Percentiles rank a stretch among this genome's conserved stretches.
phyloP scores from a whole-genome alignment of 1,284 basidiomycete species.

The Xanthoconium separans region DNA sequence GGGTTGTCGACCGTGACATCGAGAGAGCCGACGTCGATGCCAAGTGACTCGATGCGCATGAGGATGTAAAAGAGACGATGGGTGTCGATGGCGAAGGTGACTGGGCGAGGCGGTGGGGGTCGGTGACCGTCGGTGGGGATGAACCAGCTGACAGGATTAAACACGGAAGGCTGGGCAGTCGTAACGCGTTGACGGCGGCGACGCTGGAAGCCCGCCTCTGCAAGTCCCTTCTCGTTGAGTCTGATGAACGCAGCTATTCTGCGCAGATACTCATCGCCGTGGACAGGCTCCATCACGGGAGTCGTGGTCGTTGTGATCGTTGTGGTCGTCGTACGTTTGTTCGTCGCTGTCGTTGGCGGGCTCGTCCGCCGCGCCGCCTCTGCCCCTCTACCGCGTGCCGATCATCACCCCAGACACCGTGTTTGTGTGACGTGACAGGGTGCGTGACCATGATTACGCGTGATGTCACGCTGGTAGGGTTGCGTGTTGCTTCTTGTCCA shows the following conservation, averaged over 20 bases:
- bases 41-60: constrained; percentile 81
- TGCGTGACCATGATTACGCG: constrained; percentile 22
- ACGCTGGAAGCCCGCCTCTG: constrained; percentile 57
- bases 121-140: constrained; percentile 33
- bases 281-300: constrained; percentile 55
- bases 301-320: constrained; percentile 17
- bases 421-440: constrained; percentile 20
- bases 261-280: constrained; percentile 74
- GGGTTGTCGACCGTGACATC: constrained; percentile 74
- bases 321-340: not conserved
- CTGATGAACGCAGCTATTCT: constrained; percentile 67
- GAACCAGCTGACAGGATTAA: constrained; percentile 69
- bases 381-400: constrained; percentile 21
- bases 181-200: constrained; percentile 44
- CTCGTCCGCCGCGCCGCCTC: constrained; percentile 9
- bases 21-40: constrained; percentile 74
- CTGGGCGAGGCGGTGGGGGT: constrained; percentile 45
- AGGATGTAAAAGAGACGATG: constrained; percentile 88
- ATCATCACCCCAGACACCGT: constrained; percentile 26
- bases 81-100: constrained; percentile 69
- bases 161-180: constrained; percentile 40
- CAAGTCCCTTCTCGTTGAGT: constrained; percentile 66
- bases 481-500: constrained; percentile 31
- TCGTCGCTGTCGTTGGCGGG: not conserved
- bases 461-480: constrained; percentile 16